These are phyloP conservation scores for Colletotrichum brevisporum DNA, from an alignment of 2,329 filamentous ascomycete genomes.

Conservation along the genomic window DNA sequence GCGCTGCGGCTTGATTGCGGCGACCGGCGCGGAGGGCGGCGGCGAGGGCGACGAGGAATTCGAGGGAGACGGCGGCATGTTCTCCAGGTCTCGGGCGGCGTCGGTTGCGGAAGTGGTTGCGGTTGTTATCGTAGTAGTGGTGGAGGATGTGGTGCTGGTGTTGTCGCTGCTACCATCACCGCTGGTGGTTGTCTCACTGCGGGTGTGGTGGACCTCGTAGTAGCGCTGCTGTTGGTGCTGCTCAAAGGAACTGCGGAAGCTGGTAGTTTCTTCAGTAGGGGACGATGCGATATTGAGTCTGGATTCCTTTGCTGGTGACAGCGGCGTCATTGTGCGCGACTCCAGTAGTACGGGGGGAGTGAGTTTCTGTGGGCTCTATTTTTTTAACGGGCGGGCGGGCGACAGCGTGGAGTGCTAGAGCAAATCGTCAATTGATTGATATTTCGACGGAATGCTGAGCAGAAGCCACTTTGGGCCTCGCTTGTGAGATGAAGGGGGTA, in stretches of 20 bases:
- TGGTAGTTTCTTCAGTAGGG: constrained; percentile 49
- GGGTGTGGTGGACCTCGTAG: constrained; percentile 51
- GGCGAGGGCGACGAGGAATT: constrained; percentile 36
- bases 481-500: constrained; percentile 41
- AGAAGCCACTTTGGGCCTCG: constrained; percentile 36
- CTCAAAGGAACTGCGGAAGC: constrained; percentile 46
- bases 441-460: constrained; percentile 34
- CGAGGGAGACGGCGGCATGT: constrained; percentile 60
- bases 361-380: constrained; percentile 5
- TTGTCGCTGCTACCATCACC: constrained; percentile 39
- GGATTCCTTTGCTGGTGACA: constrained; percentile 55
- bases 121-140: constrained; percentile 22
- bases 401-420: constrained; percentile 4
- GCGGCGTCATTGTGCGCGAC: constrained; percentile 53
- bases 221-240: constrained; percentile 32
- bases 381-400: constrained; percentile 21
- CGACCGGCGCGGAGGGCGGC: constrained; percentile 33
- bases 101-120: constrained; percentile 49
- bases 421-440: constrained; percentile 37
- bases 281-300: constrained; percentile 46
- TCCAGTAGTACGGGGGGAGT: constrained; percentile 6
- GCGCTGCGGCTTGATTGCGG: constrained; percentile 48
- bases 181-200: constrained; percentile 43
- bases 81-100: constrained; percentile 58
- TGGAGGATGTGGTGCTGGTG: constrained; percentile 28